Conservation (phyloP, 2,329 filamentous ascomycete genomes). For the Cadophora sp. region DNA sequence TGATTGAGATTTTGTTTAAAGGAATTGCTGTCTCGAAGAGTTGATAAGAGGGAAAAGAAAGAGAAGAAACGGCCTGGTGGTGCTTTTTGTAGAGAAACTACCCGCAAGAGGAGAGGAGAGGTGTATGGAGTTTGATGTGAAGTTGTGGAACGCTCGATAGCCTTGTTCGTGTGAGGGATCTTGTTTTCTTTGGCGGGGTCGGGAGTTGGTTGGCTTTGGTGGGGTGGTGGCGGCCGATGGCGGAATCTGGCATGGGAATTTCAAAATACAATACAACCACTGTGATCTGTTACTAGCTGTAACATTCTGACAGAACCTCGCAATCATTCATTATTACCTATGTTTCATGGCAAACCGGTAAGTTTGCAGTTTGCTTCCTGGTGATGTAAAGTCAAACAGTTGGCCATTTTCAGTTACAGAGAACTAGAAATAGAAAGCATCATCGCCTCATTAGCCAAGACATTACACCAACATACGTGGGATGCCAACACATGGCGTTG, state of each 20-base stretch:
- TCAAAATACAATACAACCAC: background rate
- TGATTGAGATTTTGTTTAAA: constrained; percentile 13
- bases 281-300: background rate
- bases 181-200: constrained; percentile 22
- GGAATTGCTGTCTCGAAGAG: background rate
- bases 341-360: background rate
- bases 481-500: background rate
- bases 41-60: background rate
- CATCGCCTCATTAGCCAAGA: background rate
- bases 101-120: background rate
- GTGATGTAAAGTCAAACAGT: too few species aligned
- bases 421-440: background rate
- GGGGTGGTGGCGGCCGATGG: constrained; percentile 13
- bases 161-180: constrained; percentile 7
- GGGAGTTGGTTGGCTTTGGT: background rate
- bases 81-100: background rate
- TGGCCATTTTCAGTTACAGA: too few species aligned
- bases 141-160: constrained; percentile 14
- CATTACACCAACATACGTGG: background rate
- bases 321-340: background rate
- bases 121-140: constrained; percentile 3
- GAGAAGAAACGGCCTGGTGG: background rate
- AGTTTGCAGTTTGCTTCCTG: too few species aligned
- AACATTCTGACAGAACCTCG: background rate
- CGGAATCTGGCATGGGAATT: constrained; percentile 2